phyloP scores from a whole-genome alignment of 78 protist species.

The Dictyostelium capitatum region DNA sequence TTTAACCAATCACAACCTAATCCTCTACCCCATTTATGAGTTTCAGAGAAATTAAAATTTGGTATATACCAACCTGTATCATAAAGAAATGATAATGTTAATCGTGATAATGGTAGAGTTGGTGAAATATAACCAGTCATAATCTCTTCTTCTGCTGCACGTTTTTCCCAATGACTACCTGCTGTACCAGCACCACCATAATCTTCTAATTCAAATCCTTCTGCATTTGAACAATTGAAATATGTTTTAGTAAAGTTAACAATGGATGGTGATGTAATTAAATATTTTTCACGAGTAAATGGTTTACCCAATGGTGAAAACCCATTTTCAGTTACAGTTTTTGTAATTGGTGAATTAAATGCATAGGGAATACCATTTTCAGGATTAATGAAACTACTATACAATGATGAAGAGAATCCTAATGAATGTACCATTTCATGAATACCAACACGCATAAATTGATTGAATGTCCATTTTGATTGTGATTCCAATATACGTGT shows the following conservation, averaged over 20 bases:
- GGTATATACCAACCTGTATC: conserved; percentile 68
- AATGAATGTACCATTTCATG: conserved; percentile 45
- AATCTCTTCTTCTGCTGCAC: conserved; percentile 51
- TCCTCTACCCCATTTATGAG: conserved; percentile 33
- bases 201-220: conserved; percentile 79
- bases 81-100: conserved; percentile 32
- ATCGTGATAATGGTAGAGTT: background rate
- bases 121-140: conserved; percentile 72
- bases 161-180: conserved; percentile 88
- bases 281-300: background rate
- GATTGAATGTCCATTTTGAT: conserved; percentile 35
- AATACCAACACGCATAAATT: conserved; percentile 35
- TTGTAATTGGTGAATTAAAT: background rate
- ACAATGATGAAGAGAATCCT: conserved; percentile 20
- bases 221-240: conserved; percentile 46
- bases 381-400: background rate
- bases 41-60: background rate
- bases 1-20: conserved; percentile 48
- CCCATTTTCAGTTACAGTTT: background rate
- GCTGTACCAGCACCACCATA: conserved; percentile 76
- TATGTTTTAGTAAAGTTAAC: background rate
- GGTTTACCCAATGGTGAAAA: conserved; percentile 13
- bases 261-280: conserved; percentile 27
- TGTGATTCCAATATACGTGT: background rate
- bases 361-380: background rate